Percentiles rank a stretch among this genome's conserved stretches.
Conservation (phyloP, 2,329 filamentous ascomycete genomes). For the Elsinoe australis region DNA sequence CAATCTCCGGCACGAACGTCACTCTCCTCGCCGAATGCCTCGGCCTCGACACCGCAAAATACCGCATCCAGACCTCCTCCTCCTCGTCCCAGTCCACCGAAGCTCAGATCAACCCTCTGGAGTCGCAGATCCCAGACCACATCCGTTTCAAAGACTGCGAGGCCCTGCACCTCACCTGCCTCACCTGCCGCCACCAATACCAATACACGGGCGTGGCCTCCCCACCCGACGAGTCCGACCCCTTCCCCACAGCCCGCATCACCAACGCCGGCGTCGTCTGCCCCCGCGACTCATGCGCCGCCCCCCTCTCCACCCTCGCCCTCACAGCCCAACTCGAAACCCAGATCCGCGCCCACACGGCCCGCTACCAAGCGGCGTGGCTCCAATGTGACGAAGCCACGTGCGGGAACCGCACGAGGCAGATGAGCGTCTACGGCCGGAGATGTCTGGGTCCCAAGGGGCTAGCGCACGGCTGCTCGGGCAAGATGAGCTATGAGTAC, state of each 20-base stretch:
- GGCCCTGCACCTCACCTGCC: constrained; percentile 70
- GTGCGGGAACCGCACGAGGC: constrained; percentile 78
- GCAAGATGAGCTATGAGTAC: constrained; percentile 82
- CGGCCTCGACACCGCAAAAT: constrained; percentile 82
- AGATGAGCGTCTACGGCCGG: constrained; percentile 87
- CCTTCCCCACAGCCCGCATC: constrained; percentile 48
- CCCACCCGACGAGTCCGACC: constrained; percentile 12
- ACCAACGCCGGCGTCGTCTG: constrained; percentile 71
- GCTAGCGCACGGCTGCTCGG: constrained; percentile 73
- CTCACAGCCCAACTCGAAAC: constrained; percentile 81
- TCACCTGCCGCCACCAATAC: constrained; percentile 64
- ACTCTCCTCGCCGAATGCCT: constrained; percentile 86
- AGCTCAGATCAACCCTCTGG: constrained; percentile 73
- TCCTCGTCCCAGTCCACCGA: constrained; percentile 46
- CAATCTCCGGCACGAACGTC: constrained; percentile 87
- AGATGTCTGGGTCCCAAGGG: constrained; percentile 83
- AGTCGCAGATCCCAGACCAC: constrained; percentile 87
- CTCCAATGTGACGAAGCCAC: constrained; percentile 82
- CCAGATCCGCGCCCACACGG: constrained; percentile 68
- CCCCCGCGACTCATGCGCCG: constrained; percentile 53
- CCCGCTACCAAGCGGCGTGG: constrained; percentile 87
- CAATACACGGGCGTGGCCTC: constrained; percentile 67
- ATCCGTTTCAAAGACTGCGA: constrained; percentile 78
- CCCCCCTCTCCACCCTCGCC: constrained; percentile 59
- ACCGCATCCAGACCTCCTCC: constrained; percentile 58